phyloP scores from a whole-genome alignment of 257 asterid genomes.

The Nicotiana noctiflora region DNA sequence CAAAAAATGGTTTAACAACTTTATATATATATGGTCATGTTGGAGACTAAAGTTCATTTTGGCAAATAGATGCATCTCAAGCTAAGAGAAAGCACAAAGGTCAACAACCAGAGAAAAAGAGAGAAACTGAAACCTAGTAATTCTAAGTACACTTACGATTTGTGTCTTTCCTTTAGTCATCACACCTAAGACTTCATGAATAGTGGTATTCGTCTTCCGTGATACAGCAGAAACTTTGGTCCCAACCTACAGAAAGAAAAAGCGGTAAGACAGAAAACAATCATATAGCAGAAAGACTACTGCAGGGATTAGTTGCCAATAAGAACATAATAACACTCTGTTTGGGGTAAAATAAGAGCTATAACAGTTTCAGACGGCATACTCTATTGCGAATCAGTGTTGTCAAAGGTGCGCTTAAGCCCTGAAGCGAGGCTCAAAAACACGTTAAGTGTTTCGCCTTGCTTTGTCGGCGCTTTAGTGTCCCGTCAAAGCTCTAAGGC shows the following conservation, averaged over 20 bases:
- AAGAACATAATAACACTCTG: neutral
- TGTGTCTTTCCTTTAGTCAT: constrained; percentile 69
- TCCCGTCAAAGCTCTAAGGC: no score
- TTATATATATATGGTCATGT: neutral
- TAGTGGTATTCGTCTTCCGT: constrained; percentile 76
- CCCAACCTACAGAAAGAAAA: constrained; percentile 58
- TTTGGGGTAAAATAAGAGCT: neutral
- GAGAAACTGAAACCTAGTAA: neutral
- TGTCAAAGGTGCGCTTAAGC: no score
- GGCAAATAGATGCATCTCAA: neutral
- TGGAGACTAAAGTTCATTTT: neutral
- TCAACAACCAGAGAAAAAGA: neutral
- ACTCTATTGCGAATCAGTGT: neutral
- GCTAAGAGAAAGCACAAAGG: neutral
- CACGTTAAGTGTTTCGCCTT: no score
- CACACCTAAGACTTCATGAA: constrained; percentile 87
- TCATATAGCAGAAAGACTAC: neutral
- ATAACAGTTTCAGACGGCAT: neutral
- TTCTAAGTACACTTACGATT: constrained; percentile 49
- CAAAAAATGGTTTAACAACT: no score
- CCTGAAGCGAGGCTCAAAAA: no score
- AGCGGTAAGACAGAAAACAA: neutral
- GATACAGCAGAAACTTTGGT: constrained; percentile 92
- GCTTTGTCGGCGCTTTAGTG: no score
- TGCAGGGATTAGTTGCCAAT: neutral